A percentile compares a stretch with the other conserved stretches of the same genome.
Evolutionary conservation across 805 yeast species (phyloP).

Genomic region (Yamadazyma ubonensis): DNA sequence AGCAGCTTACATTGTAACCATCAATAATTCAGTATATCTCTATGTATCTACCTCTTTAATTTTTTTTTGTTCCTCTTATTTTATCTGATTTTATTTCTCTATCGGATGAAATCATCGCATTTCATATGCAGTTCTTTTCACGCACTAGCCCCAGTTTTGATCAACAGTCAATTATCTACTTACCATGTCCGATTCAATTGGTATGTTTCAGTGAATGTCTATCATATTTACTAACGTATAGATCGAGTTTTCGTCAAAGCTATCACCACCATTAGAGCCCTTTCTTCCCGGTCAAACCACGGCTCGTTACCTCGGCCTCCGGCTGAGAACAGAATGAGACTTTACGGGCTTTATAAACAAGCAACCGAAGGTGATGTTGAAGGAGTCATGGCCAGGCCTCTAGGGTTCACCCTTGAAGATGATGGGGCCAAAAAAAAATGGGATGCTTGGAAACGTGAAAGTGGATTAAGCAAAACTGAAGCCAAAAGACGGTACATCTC

Average conservation of each 20-base stretch:
- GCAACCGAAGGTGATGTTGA: conserved; percentile 85
- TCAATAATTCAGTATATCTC: not conserved
- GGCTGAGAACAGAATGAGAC: conserved; percentile 59
- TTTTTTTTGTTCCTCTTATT: no score
- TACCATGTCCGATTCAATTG: conserved; percentile 19
- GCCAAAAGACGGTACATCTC: conserved; percentile 74
- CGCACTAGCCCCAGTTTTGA: conserved; percentile 3
- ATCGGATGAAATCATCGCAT: no score
- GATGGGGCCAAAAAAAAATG: conserved; percentile 71
- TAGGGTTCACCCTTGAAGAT: conserved; percentile 58
- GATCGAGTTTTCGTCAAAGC: conserved; percentile 84
- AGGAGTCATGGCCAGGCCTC: conserved; percentile 65
- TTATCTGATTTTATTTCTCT: no score
- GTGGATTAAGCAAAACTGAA: conserved; percentile 64
- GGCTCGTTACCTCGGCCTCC: conserved; percentile 77
- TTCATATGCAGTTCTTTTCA: not conserved
- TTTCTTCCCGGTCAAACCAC: conserved; percentile 62
- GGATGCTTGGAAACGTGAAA: conserved; percentile 82
- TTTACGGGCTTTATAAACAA: conserved; percentile 84
- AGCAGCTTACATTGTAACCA: conserved; percentile 42
- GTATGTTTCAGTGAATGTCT: conserved; percentile 11
- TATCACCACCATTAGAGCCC: conserved; percentile 70
- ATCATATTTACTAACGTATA: conserved; percentile 13
- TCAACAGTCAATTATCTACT: not conserved
- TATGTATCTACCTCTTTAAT: no score